Evolutionary conservation across 2,329 filamentous ascomycete species (phyloP), one percentile per base, ranked within the genome.

Genomic region (Fusarium subglutinans): DNA sequence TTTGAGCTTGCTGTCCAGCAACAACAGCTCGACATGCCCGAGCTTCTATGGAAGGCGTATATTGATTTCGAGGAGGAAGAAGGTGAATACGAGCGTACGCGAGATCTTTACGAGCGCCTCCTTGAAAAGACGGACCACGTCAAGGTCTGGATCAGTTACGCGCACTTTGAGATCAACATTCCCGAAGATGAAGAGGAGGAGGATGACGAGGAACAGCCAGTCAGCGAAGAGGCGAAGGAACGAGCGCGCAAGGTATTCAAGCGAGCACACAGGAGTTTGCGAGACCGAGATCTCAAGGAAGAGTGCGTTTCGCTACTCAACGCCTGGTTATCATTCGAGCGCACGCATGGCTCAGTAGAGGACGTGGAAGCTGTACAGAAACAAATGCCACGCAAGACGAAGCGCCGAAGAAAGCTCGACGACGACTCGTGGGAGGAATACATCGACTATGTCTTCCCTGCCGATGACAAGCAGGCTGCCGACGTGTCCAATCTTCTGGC

Each of bases 11-110:
- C 94, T 6, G 92, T 98, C 69, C 87, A 90, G 55, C 95, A 98
- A 82, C 88, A 92, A 4, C 89, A 91, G 38, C 87, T 99, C 20
- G 96, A 99, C 82, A 99, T 99, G 96, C 96, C 96, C 0, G 96
- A 99, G 84, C 87, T 98, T 58, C 87, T 98, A 4, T 99, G 96
- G 96, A 98, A 98, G 84, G 91, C 95, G 4, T 99, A 98, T 82
- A 98, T 99, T 77, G 96, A 99, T 82, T 98, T 98, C 80, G 96
- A 99, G 83, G 96, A 98, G 80, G 94, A 97, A 78, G 94, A 98
- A 82, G 94, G 92, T 79, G 94, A 98, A 82, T 98, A 96, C 82
- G 94, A 95, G 60, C 88, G 91, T 55, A 94, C 95, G 9, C 89
- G 96, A 55, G 85, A 86, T 8, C 86, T 99, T 50, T 99, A 98